phyloP scores from a whole-genome alignment of 352 stramenopile species.

The Globisporangium recalcitrans region DNA sequence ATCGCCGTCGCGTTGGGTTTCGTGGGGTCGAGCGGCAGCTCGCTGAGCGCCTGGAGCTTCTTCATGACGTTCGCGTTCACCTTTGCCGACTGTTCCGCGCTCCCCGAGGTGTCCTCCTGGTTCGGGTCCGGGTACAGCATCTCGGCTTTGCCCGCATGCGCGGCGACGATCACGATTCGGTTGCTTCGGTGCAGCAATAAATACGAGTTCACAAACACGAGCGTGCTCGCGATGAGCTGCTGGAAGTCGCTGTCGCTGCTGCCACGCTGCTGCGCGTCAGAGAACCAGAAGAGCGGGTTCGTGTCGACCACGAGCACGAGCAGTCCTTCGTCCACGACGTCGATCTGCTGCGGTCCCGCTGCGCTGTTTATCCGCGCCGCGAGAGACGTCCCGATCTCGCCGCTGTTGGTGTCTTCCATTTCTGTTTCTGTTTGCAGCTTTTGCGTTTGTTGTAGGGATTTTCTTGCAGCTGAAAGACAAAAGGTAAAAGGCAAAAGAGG shows the following conservation, averaged over 20 bases:
- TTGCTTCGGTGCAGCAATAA: conserved; percentile 83
- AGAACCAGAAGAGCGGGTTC: conserved; percentile 70
- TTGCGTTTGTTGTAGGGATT: neutral
- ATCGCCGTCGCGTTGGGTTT: conserved; percentile 68
- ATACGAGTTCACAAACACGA: conserved; percentile 87
- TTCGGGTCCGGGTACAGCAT: conserved; percentile 77
- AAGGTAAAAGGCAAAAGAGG: no score
- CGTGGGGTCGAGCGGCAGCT: conserved; percentile 35
- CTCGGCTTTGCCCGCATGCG: conserved; percentile 59
- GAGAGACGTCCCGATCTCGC: conserved; percentile 15
- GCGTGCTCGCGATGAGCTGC: conserved; percentile 66
- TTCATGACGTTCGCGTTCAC: conserved; percentile 71
- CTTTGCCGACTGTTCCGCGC: conserved; percentile 62
- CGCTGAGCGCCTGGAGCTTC: conserved; percentile 54
- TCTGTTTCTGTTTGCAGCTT: neutral
- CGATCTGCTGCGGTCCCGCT: conserved; percentile 8
- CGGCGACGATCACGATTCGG: conserved; percentile 77
- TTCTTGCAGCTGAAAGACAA: neutral
- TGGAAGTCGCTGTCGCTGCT: conserved; percentile 33
- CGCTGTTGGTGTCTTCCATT: conserved; percentile 5
- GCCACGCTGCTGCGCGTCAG: conserved; percentile 20
- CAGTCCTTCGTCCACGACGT: conserved; percentile 38
- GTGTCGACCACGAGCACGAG: conserved; percentile 81
- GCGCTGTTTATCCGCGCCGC: conserved; percentile 16
- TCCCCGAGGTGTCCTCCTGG: conserved; percentile 57